Conservation (phyloP, 192 early-diverging fungal species). For the Helicostylum pulchrum region DNA sequence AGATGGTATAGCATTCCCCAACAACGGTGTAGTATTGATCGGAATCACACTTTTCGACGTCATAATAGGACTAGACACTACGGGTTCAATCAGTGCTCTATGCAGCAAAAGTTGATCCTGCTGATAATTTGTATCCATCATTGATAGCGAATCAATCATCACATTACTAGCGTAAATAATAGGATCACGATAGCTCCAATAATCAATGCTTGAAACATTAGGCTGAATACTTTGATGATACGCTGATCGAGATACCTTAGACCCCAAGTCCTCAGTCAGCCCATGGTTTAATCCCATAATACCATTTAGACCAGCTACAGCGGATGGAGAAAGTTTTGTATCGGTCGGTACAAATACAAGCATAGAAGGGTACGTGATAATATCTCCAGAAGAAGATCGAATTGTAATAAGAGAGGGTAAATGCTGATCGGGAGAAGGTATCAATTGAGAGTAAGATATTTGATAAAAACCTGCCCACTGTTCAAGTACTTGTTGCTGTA, state of each 20-base stretch:
- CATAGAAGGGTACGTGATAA: background rate
- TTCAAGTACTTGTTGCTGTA: background rate
- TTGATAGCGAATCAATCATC: background rate
- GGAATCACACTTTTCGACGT: background rate
- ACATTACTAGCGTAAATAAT: background rate
- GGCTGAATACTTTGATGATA: background rate
- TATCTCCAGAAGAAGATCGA: background rate
- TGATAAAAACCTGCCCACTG: constrained; percentile 7
- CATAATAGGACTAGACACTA: background rate
- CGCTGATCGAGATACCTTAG: background rate
- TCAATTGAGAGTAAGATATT: background rate
- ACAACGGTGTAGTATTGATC: background rate
- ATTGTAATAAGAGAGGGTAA: constrained; percentile 4
- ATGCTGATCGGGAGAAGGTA: background rate
- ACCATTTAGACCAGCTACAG: background rate
- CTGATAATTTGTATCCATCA: constrained; percentile 21
- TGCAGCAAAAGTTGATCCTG: constrained; percentile 80
- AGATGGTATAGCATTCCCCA: too few relatives aligned
- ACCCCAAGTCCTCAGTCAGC: constrained; percentile 9
- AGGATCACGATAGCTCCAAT: constrained; percentile 8
- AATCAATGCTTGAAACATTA: background rate
- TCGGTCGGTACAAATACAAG: constrained; percentile 11
- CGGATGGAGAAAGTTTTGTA: background rate
- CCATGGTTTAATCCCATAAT: constrained; percentile 4
- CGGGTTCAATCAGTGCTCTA: constrained; percentile 64